Evolutionary conservation across 768 basidiomycete species (phyloP), one percentile per base, ranked within the genome.

Genomic region (Leccinum aurantiacum): DNA sequence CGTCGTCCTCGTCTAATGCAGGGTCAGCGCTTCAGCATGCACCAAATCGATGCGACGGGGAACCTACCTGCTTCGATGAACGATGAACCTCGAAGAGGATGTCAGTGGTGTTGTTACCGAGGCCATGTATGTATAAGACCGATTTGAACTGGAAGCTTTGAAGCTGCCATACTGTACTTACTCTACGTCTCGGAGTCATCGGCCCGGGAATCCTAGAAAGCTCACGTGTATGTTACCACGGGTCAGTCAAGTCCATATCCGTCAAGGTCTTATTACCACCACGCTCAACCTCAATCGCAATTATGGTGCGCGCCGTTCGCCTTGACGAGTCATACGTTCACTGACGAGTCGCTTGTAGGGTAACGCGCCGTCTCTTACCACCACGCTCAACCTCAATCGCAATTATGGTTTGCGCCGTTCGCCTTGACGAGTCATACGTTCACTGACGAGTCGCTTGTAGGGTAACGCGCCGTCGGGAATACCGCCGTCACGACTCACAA

Each of bases 41-140:
- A 48, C 7, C 9, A 10, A 29, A 11, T 24, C 4, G 15, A 15
- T 11, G 24, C 5, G 35, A 25, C n/a, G n/a, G 11, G 11, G 7
- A 44, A 68, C 73, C 58, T 61, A 84, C 91, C 91, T 70, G 90
- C 87, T 79, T 88, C 89, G 63, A 93, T 92, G 66, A 90, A 92
- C 67, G 24, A 25, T 25, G 24, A 25, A 25, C 24, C 87, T 90
- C 6, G 89, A 88, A 57, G 78, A 82, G 15, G 86, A 82, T 14
- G 84, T 86, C 53, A 83, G 67, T 10, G 86, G 83, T 11, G 86
- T 83, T 19, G 63, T 69, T 47, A 64, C 65, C 41, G 71, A 54
- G 46, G 64, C 61, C 73, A 76, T 53, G 7, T 17, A 33, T 13
- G 22, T 24, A 24, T 24, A 33, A 22, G 48, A 13, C 15, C n/a